Evolutionary conservation across 1,284 basidiomycete species (phyloP), one percentile per base, ranked within the genome.

Genomic region (Papiliotrema laurentii): DNA sequence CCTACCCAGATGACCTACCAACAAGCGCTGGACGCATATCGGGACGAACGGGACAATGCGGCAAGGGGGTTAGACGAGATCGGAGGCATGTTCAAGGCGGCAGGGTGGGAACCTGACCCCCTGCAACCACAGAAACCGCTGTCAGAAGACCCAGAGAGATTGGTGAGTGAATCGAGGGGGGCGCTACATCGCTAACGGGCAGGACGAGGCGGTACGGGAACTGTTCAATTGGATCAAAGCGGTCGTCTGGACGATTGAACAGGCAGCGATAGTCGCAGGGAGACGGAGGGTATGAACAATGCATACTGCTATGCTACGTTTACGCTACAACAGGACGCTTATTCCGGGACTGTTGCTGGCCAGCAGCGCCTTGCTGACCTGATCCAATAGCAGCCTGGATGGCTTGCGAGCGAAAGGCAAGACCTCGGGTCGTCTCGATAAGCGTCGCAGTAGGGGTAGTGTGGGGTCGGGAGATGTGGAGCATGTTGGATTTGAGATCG

Each of bases 401-500:
- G 4, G 89, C 90, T 69, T 93, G 89, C 2, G 91, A 92, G 54
- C 91, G 84, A 77, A 94, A 84, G 3, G 89, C 84, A 49, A 97
- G 80, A 25, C 91, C 90, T 45, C 91, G 84, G 2, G 93, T 96
- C 74, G 92, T 94, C 73, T 97, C 94, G 64, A 97, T 97, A 61
- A 97, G 86, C 9, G 86, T 83, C 68, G 97, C 94, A 73, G 96
- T 96, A 25, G 96, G 84, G 9, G 92, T 89, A 40, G 87, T 80
- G 51, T 88, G 83, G 13, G 90, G 87, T 31, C 91, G 84, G 72
- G 90, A 86, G 74, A 97, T 97, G 74, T 93, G 86, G 62, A 97
- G 94, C 66, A 94, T 87, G 70, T 97, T 94, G 78, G 92, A 90
- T 75, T 94, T 90, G 43, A 97, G 80, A 74, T 97, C 93, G 60